Evolutionary conservation across 768 basidiomycete species (phyloP).

Genomic region (Polyporus arcularius): DNA sequence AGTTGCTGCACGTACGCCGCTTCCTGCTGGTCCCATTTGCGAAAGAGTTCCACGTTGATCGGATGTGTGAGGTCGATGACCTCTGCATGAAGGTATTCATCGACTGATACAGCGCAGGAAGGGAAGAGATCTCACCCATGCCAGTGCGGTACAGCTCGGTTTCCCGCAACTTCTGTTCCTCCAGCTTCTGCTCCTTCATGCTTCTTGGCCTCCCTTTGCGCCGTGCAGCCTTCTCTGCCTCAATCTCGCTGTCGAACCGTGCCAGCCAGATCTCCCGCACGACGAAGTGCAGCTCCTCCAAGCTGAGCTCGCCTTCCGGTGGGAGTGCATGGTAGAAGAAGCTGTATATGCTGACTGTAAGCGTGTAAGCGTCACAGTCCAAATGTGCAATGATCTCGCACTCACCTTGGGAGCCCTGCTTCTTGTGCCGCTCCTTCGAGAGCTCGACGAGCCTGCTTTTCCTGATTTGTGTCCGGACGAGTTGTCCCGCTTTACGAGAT

Average conservation of each 20-base stretch:
- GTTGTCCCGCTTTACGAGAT: conserved; percentile 81
- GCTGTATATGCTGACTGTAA: conserved; percentile 64
- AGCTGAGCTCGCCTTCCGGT: conserved; percentile 52
- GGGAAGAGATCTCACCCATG: conserved; percentile 54
- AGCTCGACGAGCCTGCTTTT: conserved; percentile 66
- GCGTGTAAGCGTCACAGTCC: not conserved
- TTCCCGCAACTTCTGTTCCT: conserved; percentile 71
- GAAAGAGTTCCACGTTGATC: conserved; percentile 69
- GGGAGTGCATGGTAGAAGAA: conserved; percentile 80
- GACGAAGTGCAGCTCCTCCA: conserved; percentile 67
- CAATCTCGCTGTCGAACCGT: conserved; percentile 67
- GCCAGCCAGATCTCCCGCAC: conserved; percentile 71
- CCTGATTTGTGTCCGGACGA: conserved; percentile 65
- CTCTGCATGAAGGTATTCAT: conserved; percentile 45
- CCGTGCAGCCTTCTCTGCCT: conserved; percentile 57
- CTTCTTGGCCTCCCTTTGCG: conserved; percentile 80
- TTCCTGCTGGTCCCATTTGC: conserved; percentile 79
- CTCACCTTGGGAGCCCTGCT: conserved; percentile 56
- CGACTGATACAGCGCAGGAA: not conserved
- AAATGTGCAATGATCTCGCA: not conserved
- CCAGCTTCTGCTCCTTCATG: conserved; percentile 61
- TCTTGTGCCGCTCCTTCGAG: conserved; percentile 56
- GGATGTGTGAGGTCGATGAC: conserved; percentile 76
- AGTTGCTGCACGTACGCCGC: conserved; percentile 68
- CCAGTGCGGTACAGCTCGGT: conserved; percentile 77